phyloP scores from a whole-genome alignment of 202 grass and related monocot genomes.

The Zoysia matrella region DNA sequence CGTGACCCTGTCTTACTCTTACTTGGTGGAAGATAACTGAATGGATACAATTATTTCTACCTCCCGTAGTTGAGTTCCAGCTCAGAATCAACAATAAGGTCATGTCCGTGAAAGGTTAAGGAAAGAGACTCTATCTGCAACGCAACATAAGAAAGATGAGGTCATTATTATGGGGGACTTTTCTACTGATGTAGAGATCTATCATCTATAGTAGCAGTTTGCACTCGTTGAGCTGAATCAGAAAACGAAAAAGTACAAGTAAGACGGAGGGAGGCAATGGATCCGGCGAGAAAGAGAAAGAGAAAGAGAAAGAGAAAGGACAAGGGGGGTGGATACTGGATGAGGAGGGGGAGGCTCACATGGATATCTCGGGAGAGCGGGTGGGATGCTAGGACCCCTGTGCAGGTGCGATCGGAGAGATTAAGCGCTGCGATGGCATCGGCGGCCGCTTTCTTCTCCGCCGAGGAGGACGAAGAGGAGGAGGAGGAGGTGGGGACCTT shows the following conservation, averaged over 20 bases:
- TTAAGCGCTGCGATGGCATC: slow-evolving; percentile 49
- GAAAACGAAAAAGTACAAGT: too few relatives aligned
- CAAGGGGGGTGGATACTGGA: too few relatives aligned
- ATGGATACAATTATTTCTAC: slow-evolving; percentile 41
- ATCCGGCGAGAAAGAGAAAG: too few relatives aligned
- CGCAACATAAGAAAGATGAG: not conserved
- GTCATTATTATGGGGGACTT: too few relatives aligned
- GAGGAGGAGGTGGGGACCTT: slow-evolving; percentile 53
- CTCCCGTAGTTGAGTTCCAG: slow-evolving; percentile 88
- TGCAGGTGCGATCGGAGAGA: slow-evolving; percentile 86
- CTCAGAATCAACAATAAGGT: too few relatives aligned
- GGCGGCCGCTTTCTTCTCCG: slow-evolving; percentile 35
- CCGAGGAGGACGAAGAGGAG: not conserved
- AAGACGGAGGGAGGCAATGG: too few relatives aligned
- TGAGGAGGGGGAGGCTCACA: slow-evolving; percentile 23
- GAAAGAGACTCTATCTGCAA: slow-evolving; percentile 90
- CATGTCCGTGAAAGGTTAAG: slow-evolving; percentile 35
- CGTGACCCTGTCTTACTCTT: not conserved
- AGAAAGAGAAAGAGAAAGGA: too few relatives aligned
- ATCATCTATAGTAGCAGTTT: too few relatives aligned
- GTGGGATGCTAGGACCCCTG: slow-evolving; percentile 75
- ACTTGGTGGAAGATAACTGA: not conserved
- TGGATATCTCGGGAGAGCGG: slow-evolving; percentile 81
- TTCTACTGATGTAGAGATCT: too few relatives aligned
- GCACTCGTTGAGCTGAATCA: too few relatives aligned